These are phyloP conservation scores for Hirsutella minnesotensis DNA, from an alignment of 2,329 filamentous ascomycete species.

Conservation along the genomic window DNA sequence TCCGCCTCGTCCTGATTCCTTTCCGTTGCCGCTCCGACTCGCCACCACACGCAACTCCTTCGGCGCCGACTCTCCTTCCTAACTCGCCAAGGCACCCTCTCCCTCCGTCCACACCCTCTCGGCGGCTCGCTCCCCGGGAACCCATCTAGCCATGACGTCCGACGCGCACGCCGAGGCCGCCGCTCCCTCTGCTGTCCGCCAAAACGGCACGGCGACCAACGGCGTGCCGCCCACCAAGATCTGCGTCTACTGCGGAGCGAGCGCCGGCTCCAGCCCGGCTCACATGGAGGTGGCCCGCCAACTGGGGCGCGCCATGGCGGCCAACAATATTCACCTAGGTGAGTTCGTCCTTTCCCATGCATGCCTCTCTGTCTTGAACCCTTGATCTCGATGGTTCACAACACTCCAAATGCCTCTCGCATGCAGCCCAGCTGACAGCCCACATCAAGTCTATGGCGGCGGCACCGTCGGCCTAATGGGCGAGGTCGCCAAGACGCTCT, in stretches of 20 bases:
- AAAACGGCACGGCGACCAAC: constrained; percentile 12
- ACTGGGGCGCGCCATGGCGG: constrained; percentile 63
- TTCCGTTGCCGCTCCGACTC: too few species aligned
- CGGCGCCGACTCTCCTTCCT: too few species aligned
- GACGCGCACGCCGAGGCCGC: constrained; percentile 6
- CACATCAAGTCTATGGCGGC: constrained; percentile 70
- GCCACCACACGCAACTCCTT: too few species aligned
- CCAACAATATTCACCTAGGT: constrained; percentile 66
- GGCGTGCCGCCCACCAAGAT: constrained; percentile 47
- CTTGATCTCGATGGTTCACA: too few species aligned
- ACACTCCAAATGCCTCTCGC: too few species aligned
- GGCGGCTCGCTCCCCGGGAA: too few species aligned
- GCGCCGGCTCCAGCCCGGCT: constrained; percentile 55
- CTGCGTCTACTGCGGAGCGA: constrained; percentile 91
- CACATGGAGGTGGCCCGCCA: constrained; percentile 69
- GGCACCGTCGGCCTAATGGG: constrained; percentile 95
- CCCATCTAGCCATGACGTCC: constrained; percentile 11
- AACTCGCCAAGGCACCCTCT: too few species aligned
- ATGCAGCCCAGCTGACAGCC: background rate
- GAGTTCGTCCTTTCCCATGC: constrained; percentile 11
- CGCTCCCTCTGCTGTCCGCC: too few species aligned
- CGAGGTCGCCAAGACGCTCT: constrained; percentile 77
- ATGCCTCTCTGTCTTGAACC: too few species aligned
- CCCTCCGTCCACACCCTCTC: too few species aligned
- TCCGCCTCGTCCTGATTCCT: too few species aligned